Conservation (phyloP, 2,329 filamentous ascomycete species). For the Penicillium sp. region DNA sequence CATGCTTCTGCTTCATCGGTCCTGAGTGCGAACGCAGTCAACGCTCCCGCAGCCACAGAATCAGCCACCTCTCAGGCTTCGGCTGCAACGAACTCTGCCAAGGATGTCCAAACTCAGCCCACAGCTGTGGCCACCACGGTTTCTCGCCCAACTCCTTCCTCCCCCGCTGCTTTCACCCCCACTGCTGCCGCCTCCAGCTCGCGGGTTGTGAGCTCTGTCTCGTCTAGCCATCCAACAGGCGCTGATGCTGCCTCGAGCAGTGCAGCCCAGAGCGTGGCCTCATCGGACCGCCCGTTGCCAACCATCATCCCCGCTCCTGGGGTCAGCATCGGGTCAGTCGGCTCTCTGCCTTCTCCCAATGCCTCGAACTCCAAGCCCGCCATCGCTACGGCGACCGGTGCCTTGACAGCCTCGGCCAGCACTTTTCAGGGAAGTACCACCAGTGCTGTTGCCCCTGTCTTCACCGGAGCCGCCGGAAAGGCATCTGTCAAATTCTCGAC, state of each 20-base stretch:
- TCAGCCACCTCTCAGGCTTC: not conserved
- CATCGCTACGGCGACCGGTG: conserved; percentile 4
- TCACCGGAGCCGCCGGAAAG: conserved; percentile 27
- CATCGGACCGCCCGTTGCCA: not conserved
- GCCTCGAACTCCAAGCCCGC: not conserved
- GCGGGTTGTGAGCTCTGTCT: no score
- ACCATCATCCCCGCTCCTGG: conserved; percentile 7
- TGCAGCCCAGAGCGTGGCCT: not conserved
- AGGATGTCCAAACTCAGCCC: not conserved
- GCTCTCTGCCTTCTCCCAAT: not conserved
- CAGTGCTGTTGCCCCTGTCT: conserved; percentile 21
- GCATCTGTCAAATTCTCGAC: conserved; percentile 17
- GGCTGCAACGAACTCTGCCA: not conserved
- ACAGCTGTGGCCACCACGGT: not conserved
- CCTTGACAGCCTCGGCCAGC: conserved; percentile 3
- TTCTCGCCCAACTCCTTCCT: not conserved
- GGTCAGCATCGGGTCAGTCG: not conserved
- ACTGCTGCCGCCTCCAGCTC: not conserved
- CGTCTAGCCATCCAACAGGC: not conserved
- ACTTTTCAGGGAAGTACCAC: conserved; percentile 4
- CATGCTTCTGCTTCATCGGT: not conserved
- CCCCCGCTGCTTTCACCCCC: no score
- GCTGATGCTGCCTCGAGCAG: not conserved
- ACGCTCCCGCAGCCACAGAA: not conserved
- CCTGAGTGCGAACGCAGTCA: not conserved